Percentiles rank a stretch among this genome's conserved stretches.
Conservation (phyloP, 805 yeast species). For the Spathaspora sp. region DNA sequence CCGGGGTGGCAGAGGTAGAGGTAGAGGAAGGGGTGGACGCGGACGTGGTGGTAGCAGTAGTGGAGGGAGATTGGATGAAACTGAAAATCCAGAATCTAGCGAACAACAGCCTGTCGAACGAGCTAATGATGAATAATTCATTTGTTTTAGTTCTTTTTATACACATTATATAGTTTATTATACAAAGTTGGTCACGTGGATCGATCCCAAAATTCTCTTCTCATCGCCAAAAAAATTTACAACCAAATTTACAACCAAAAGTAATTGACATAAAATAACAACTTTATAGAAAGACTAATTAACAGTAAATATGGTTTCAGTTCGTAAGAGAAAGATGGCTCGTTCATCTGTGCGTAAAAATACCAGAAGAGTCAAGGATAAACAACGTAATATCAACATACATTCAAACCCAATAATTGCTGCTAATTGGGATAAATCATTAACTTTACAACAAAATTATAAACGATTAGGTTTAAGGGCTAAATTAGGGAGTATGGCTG, state of each 20-base stretch:
- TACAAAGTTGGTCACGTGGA: too few relatives aligned
- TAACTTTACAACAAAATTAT: constrained; percentile 85
- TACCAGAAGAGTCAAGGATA: constrained; percentile 68
- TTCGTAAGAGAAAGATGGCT: constrained; percentile 82
- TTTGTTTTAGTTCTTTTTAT: background rate
- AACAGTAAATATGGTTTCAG: constrained; percentile 50
- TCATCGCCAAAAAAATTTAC: background rate
- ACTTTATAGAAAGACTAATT: background rate
- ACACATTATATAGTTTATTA: too few relatives aligned
- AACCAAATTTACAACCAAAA: background rate
- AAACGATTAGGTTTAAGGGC: constrained; percentile 73
- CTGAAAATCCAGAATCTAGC: background rate
- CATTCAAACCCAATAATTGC: constrained; percentile 79
- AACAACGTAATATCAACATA: constrained; percentile 62
- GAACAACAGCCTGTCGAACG: constrained; percentile 1
- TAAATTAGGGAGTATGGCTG: constrained; percentile 64
- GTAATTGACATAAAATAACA: too few relatives aligned
- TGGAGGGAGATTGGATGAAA: constrained; percentile 2
- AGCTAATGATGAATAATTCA: background rate
- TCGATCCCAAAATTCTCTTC: background rate
- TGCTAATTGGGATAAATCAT: constrained; percentile 81
- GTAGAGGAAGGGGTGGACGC: constrained; percentile 15
- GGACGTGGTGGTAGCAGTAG: constrained; percentile 6
- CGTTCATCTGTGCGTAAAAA: constrained; percentile 67
- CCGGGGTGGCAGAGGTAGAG: constrained; percentile 21